Evolutionary conservation across 331 rosid genomes (phyloP).

Genomic region (Rosa hybrid): DNA sequence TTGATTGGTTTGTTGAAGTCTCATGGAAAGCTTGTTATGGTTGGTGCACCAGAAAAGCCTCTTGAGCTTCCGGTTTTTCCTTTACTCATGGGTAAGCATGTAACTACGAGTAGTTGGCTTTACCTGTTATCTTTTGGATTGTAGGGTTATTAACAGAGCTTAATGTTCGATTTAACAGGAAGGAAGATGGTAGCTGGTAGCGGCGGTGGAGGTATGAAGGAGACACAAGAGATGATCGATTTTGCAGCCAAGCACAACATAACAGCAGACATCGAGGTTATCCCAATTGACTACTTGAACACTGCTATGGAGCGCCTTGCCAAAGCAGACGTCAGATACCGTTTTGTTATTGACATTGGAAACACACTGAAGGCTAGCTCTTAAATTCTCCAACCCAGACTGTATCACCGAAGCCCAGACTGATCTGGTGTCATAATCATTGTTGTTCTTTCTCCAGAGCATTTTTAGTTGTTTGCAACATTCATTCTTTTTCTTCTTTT

Average conservation of each 20-base stretch:
- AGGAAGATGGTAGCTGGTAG: slow-evolving; percentile 30
- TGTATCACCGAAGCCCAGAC: no score
- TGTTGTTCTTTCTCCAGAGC: background rate
- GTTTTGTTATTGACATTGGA: slow-evolving; percentile 36
- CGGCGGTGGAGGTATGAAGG: slow-evolving; percentile 41
- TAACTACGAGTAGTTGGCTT: background rate
- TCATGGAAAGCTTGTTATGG: background rate
- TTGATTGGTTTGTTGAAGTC: slow-evolving; percentile 21
- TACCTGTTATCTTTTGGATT: background rate
- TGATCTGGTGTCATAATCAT: background rate
- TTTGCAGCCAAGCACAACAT: slow-evolving; percentile 37
- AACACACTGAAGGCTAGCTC: background rate
- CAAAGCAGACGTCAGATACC: slow-evolving; percentile 39
- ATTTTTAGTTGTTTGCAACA: background rate
- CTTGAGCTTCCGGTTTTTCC: slow-evolving; percentile 8
- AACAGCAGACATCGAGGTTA: slow-evolving; percentile 45
- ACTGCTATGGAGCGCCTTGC: slow-evolving; percentile 25
- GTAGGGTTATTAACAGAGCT: background rate
- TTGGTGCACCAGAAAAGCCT: background rate
- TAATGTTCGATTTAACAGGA: background rate
- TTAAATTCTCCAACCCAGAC: background rate
- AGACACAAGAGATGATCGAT: slow-evolving; percentile 30
- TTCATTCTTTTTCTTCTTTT: no score
- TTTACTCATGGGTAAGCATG: background rate
- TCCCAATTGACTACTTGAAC: slow-evolving; percentile 49